Evolutionary conservation across 805 yeast species (phyloP), one percentile per base, ranked within the genome.

Genomic region (Candida pseudofarinosa): DNA sequence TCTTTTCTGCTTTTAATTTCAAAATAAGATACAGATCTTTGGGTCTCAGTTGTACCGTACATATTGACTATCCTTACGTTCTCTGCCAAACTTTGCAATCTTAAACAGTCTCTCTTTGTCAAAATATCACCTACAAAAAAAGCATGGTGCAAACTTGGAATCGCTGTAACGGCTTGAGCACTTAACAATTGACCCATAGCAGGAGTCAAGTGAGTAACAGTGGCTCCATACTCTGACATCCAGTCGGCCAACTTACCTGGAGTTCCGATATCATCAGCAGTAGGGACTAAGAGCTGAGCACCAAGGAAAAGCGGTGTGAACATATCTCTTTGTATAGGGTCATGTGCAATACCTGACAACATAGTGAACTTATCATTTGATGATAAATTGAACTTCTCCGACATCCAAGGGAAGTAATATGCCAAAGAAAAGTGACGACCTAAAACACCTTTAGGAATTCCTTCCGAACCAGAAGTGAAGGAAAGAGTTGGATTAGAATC

Each of bases 11-110:
- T 80, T 35, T 87, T 81, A 48, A 95, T 91, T 62, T 88, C 95
- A 67, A 80, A 95, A 67, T 79, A 93, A 0, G 98, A 90, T 19
- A 93, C 99, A 1, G 99, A 93, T 60, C 99, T 80, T 73, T 95
- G 99, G 13, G 99, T 93, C 66, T 93, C 99, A 8, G 99, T 93
- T 33, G 99, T 93, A 58, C 99, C 99, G 63, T 93, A 93, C 99
- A 93, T 93, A 68, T 93, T 93, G 52, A 93, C 95, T 58, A 93
- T 91, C 60, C 66, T 72, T 42, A 88, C 95, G 57, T 93, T 91
- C 60, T 82, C 82, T 12, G 98, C 98, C 55, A 93, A 75, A 1
- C 93, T 80, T 63, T 93, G 99, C 54, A 93, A 74, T 58, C 97
- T 79, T 52, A 88, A 70, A 67, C 99, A 93, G 65, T 95, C 99